Evolutionary conservation across 2,329 filamentous ascomycete genomes (phyloP).

Genomic region (Magnaporthiopsis incrustans): DNA sequence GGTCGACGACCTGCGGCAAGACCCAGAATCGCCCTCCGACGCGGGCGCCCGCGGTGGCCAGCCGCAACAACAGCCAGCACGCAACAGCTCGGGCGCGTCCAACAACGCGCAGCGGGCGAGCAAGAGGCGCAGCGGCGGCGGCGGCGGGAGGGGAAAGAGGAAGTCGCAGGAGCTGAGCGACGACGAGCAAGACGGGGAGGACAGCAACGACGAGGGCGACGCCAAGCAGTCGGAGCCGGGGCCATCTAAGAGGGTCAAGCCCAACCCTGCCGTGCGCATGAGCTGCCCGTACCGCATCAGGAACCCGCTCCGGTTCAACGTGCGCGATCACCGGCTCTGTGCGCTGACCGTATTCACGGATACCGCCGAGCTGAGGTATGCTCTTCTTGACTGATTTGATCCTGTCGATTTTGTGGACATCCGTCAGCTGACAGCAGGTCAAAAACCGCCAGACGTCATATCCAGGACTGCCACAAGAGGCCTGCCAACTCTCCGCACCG

Average conservation of each 20-base stretch:
- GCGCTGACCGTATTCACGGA: slow-evolving; percentile 7
- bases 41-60: neutral
- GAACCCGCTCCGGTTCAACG: slow-evolving; percentile 10
- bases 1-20: neutral
- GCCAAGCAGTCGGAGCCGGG: slow-evolving; percentile 6
- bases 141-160: slow-evolving; percentile 7
- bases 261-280: slow-evolving; percentile 7
- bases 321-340: slow-evolving; percentile 9
- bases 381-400: too few species aligned
- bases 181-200: slow-evolving; percentile 6
- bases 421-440: neutral
- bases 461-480: slow-evolving; percentile 10
- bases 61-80: neutral
- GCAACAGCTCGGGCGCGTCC: neutral
- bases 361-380: slow-evolving; percentile 8
- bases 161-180: slow-evolving; percentile 5
- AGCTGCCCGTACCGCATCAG: slow-evolving; percentile 9
- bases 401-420: neutral
- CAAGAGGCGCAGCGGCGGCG: neutral
- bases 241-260: slow-evolving; percentile 7
- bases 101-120: neutral
- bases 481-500: slow-evolving; percentile 4
- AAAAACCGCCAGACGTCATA: slow-evolving; percentile 7
- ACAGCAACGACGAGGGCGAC: slow-evolving; percentile 5
- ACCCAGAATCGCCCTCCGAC: neutral